A percentile compares a stretch with the other conserved stretches of the same genome.
Conservation (phyloP, 2,329 filamentous ascomycete species). For the Thelonectria olida region DNA sequence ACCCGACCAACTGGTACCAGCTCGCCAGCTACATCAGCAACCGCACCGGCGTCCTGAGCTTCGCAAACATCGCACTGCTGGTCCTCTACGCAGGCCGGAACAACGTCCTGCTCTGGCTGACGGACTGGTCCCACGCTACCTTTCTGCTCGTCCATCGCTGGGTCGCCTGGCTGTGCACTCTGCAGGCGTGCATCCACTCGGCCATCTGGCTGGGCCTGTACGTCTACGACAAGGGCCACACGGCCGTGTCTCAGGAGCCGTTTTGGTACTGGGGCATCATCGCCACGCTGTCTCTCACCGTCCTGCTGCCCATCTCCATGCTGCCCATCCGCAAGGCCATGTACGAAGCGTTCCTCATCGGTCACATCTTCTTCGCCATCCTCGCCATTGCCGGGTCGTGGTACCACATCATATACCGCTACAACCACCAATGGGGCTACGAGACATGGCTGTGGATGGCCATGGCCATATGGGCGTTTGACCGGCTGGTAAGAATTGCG, state of each 20-base stretch:
- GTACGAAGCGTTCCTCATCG: slow-evolving; percentile 55
- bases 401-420: slow-evolving; percentile 50
- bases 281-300: slow-evolving; percentile 43
- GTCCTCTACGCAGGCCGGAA: slow-evolving; percentile 56
- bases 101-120: slow-evolving; percentile 56
- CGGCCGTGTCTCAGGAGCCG: neutral
- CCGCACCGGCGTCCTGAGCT: slow-evolving; percentile 51
- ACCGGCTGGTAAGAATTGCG: slow-evolving; percentile 29
- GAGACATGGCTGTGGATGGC: slow-evolving; percentile 44
- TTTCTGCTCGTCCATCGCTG: slow-evolving; percentile 59
- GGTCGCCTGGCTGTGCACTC: slow-evolving; percentile 52
- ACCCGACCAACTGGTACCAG: slow-evolving; percentile 31
- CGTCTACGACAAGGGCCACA: neutral
- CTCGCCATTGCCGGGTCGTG: slow-evolving; percentile 52
- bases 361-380: slow-evolving; percentile 52
- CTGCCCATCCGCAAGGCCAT: slow-evolving; percentile 46
- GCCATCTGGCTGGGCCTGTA: slow-evolving; percentile 24
- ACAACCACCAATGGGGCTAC: slow-evolving; percentile 53
- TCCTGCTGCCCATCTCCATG: slow-evolving; percentile 44
- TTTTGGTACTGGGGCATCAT: slow-evolving; percentile 50
- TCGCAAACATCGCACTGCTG: slow-evolving; percentile 50
- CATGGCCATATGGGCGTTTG: slow-evolving; percentile 38
- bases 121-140: slow-evolving; percentile 57
- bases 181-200: slow-evolving; percentile 57
- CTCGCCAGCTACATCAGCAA: slow-evolving; percentile 48